Percentiles rank a stretch among this genome's conserved stretches.
phyloP scores from a whole-genome alignment of 192 early-diverging fungal genomes.

The Entomortierella beljakovae region DNA sequence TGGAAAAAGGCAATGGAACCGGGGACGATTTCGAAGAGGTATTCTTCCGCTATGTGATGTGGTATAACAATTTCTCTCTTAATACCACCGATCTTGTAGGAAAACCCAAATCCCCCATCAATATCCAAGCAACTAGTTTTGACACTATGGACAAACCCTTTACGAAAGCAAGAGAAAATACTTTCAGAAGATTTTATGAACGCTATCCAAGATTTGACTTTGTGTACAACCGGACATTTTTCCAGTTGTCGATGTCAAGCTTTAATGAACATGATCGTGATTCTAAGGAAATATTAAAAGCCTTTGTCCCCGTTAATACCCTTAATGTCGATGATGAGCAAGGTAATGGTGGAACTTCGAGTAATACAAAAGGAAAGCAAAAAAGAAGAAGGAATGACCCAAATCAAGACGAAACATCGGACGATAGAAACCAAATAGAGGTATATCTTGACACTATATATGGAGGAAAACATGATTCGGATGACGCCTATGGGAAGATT shows the following conservation, averaged over 20 bases:
- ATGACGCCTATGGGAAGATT: not conserved
- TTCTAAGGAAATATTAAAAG: not conserved
- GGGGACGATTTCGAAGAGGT: not conserved
- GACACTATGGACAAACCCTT: not conserved
- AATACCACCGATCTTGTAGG: not conserved
- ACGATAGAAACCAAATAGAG: not conserved
- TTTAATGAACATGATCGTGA: not conserved
- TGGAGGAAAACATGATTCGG: not conserved
- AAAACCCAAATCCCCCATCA: not conserved
- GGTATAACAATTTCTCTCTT: not conserved
- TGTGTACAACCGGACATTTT: conserved; percentile 1
- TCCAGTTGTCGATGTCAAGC: not conserved
- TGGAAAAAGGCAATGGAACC: not conserved
- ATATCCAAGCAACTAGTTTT: not conserved
- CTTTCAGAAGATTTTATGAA: not conserved
- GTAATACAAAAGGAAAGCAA: not conserved
- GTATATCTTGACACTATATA: not conserved
- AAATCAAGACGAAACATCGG: not conserved
- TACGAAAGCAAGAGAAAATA: not conserved
- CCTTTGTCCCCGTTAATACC: not conserved
- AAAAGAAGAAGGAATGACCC: too few species aligned
- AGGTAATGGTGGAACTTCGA: not conserved
- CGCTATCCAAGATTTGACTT: not conserved
- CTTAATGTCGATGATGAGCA: not conserved
- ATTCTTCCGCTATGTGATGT: not conserved